Base-by-base conservation (phyloP, 208 protist genomes). In the Leptomonas pyrrhocoris region DNA sequence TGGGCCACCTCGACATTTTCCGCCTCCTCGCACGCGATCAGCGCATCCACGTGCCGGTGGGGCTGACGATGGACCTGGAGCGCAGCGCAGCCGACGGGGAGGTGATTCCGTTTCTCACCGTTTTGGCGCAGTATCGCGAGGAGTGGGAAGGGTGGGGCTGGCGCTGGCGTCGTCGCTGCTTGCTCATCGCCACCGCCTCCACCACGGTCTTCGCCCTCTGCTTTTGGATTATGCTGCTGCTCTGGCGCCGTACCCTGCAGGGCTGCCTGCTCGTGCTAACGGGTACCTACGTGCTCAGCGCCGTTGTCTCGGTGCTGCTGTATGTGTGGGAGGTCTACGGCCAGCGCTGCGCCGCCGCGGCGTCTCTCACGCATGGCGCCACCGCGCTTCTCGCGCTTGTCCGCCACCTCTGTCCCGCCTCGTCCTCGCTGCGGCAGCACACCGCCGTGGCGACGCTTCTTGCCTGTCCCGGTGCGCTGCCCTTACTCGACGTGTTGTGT, bases 101-200 rank as follows among this genome's bases (percentile, higher is more conserved):
- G 50, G 38, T 27, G 9, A 55, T 85, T 48, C 71, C 80, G 0
- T 85, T 71, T 55, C 31, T 81, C 40, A 75, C 74, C 19, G 49
- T 55, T 1, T 40, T 85, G 54, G 80, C 80, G 16, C 74, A 69
- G 34, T 63, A 78, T 36, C 74, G 69, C 8, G 36, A 13, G 9
- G 60, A 65, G 40, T 80, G 74, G 74, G 80, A 85, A 56, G 72
- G 74, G 15, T 81, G 69, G 69, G 70, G 64, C 23, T 85, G 80
- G 80, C 60, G 60, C 16, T 79, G 74, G 74, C 80, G 80, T 5
- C 74, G 74, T 6, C 61, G 28, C 45, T 85, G 80, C 46, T 25
- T 67, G 21, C n/a, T 56, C 57, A 34, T 63, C 9, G 63, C 65
- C 0, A 46, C 68, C 4, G 25, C 34, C 15, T 25, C 70, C 6